Conservation (phyloP, 495 filamentous ascomycete species). For the Beverwykella pulmonaria region DNA sequence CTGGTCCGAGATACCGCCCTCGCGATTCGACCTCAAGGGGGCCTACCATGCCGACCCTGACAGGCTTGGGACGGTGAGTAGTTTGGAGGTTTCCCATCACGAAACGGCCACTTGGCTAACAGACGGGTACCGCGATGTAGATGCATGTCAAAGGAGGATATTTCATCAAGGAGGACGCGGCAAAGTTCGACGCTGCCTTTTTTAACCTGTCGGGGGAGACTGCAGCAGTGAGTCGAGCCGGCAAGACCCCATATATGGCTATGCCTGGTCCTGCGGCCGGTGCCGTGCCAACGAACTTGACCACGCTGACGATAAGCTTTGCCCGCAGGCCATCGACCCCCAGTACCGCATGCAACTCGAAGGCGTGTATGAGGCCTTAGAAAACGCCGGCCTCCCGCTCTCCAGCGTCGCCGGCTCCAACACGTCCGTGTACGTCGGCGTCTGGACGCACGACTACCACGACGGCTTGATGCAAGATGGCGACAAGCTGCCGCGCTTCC, state of each 20-base stretch:
- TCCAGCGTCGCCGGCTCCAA: constrained; percentile 7
- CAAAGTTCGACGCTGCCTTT: constrained; percentile 46
- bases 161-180: constrained; percentile 39
- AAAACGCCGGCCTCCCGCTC: constrained; percentile 17
- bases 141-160: constrained; percentile 7
- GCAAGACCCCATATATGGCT: no score
- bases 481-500: constrained; percentile 27
- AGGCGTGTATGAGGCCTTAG: constrained; percentile 11
- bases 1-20: constrained; percentile 9
- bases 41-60: background rate
- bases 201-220: constrained; percentile 7
- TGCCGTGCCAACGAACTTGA: no score
- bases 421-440: constrained; percentile 15
- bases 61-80: background rate
- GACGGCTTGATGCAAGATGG: constrained; percentile 19
- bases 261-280: no score
- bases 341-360: constrained; percentile 14
- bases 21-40: constrained; percentile 1
- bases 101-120: background rate
- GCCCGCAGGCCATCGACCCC: constrained; percentile 22
- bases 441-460: constrained; percentile 5
- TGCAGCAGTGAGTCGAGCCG: background rate
- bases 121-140: background rate
- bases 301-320: no score
- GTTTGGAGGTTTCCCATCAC: background rate